phyloP scores from a whole-genome alignment of 305 asterid genomes.

The Fraxinus baroniana region DNA sequence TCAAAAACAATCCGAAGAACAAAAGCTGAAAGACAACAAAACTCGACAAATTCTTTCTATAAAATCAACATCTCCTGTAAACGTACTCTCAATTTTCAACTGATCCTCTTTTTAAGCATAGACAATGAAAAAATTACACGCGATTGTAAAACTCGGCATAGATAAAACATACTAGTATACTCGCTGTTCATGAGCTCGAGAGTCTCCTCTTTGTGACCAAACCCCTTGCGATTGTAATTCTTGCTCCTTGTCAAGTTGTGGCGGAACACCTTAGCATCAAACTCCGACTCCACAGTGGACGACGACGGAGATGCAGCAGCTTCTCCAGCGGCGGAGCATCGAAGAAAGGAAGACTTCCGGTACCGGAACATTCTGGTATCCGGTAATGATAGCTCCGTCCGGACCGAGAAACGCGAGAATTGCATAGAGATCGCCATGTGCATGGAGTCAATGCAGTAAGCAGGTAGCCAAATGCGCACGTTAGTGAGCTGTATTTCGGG shows the following conservation, averaged over 20 bases:
- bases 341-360: constrained; percentile 18
- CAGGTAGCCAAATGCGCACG: constrained; percentile 2
- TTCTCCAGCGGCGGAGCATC: constrained; percentile 21
- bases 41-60: background rate
- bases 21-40: background rate
- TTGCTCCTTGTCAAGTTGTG: constrained; percentile 21
- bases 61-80: background rate
- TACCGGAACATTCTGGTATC: background rate
- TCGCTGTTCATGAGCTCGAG: constrained; percentile 24
- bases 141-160: background rate
- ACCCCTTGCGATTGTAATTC: constrained; percentile 30
- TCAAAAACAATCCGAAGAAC: background rate
- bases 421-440: constrained; percentile 20
- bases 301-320: constrained; percentile 14
- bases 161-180: constrained; percentile 19
- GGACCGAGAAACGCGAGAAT: background rate
- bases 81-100: background rate
- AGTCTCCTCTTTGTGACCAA: constrained; percentile 27
- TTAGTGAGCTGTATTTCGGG: background rate
- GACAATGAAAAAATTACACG: background rate
- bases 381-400: background rate
- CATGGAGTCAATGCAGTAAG: background rate
- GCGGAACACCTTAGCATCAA: constrained; percentile 17
- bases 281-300: constrained; percentile 8
- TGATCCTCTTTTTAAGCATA: background rate